Evolutionary conservation across 1,284 basidiomycete species (phyloP).

Genomic region (Moesziomyces parantarcticus): DNA sequence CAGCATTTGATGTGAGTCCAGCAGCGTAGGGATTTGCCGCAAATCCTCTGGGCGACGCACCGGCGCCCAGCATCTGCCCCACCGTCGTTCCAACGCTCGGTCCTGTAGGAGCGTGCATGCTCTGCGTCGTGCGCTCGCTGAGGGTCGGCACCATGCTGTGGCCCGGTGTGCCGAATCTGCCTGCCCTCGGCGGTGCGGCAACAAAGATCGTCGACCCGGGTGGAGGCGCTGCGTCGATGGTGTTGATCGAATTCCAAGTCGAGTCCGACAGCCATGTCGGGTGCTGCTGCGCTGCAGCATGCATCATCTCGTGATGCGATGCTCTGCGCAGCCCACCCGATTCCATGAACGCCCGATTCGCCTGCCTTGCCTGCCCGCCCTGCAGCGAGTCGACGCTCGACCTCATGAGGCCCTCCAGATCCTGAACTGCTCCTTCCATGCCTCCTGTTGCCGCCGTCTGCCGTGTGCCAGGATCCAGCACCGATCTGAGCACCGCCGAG

Average conservation of each 20-base stretch:
- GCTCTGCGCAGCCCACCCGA: conserved; percentile 2
- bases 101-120: background rate
- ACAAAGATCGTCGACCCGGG: conserved; percentile 47
- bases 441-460: background rate
- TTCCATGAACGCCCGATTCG: background rate
- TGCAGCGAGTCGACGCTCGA: conserved; percentile 5
- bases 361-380: conserved; percentile 1
- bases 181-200: conserved; percentile 32
- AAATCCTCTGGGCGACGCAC: conserved; percentile 12
- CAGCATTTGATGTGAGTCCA: conserved; percentile 1
- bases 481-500: conserved; percentile 25
- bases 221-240: conserved; percentile 29
- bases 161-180: conserved; percentile 21
- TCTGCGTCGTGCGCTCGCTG: conserved; percentile 41
- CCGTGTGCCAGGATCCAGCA: conserved; percentile 19
- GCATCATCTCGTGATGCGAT: conserved; percentile 25
- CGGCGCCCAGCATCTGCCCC: background rate
- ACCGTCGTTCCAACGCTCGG: background rate
- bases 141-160: conserved; percentile 35
- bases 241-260: conserved; percentile 45
- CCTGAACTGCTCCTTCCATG: background rate
- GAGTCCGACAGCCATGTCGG: conserved; percentile 48
- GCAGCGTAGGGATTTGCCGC: conserved; percentile 5
- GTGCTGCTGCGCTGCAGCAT: conserved; percentile 23
- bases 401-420: conserved; percentile 21